Evolutionary conservation across 257 asterid genomes (phyloP), one percentile per base, ranked within the genome.

Genomic region (Misopates orontium): DNA sequence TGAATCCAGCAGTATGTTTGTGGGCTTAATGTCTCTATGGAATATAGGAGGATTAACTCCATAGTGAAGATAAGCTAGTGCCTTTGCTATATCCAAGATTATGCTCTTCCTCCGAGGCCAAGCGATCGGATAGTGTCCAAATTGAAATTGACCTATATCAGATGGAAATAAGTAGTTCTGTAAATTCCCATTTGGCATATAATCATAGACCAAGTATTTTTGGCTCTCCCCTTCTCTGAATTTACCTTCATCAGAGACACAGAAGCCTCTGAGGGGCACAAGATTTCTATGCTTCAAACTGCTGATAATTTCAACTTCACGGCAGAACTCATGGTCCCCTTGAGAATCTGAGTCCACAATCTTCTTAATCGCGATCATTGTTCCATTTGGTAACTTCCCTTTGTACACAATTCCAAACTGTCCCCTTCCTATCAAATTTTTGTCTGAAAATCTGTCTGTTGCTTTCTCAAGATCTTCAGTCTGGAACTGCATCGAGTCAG

Each of bases 1-100:
- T 21, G 69, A 70, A 65, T 84, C 90, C 8, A 86, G 56, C 31
- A 84, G 71, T 64, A 86, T 86, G 83, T 86, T 86, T 18, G 88
- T 76, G 2, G 84, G 80, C 81, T 86, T 86, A 36, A 86, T 84
- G 17, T 86, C 95, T 39, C 90, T 78, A 49, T 86, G 95, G 36
- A 82, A 84, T 39, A 86, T 78, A 1, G 88, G 85, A 11, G 95
- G 95, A 20, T 66, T 78, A 59, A 86, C 84, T 13, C 90, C 95
- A 17, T 75, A 69, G 39, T 86, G 95, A 44, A 86, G 90, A 69
- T 86, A 86, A 32, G 76, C 79, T 24, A 86, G 32, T 12, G 80
- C 95, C 53, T 81, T 83, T 19, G 90, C 90, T 51, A 86, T 78
- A 64, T 86, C 95, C 74, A 86, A 50, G 58, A 86, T 80, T 64